phyloP scores from a whole-genome alignment of 2,329 filamentous ascomycete genomes.

The Rutstroemia sp. region DNA sequence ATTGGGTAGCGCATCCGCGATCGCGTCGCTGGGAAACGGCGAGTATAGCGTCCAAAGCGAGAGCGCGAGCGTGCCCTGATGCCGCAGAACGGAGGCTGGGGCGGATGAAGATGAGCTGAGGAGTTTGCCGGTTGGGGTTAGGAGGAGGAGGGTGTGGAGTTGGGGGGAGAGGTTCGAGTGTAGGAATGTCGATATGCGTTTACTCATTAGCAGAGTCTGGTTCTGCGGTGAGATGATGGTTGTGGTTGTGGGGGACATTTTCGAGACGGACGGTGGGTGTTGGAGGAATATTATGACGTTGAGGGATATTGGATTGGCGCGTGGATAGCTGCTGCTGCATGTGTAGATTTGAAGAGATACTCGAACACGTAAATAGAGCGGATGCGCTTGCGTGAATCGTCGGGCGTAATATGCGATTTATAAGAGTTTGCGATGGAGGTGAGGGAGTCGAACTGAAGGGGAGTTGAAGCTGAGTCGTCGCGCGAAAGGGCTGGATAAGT shows the following conservation, averaged over 20 bases:
- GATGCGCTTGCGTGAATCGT: no score
- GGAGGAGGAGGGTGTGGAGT: conserved; percentile 52
- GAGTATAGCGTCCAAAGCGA: conserved; percentile 54
- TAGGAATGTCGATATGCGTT: conserved; percentile 56
- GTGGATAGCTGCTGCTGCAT: no score
- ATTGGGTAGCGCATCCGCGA: conserved; percentile 1
- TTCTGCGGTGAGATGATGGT: conserved; percentile 15
- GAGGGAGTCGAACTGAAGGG: no score
- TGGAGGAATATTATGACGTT: no score
- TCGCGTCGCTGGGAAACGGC: conserved; percentile 27
- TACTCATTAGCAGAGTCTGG: conserved; percentile 48
- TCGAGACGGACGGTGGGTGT: no score
- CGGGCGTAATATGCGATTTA: no score
- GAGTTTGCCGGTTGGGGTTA: conserved; percentile 53
- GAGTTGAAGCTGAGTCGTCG: no score
- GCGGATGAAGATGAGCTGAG: conserved; percentile 53
- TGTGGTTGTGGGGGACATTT: neutral
- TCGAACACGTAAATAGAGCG: no score
- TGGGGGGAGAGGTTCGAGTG: conserved; percentile 46
- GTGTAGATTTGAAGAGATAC: no score
- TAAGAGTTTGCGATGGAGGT: no score
- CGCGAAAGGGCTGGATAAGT: no score
- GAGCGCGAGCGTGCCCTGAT: conserved; percentile 56
- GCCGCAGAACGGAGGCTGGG: conserved; percentile 49
- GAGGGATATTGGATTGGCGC: no score